Evolutionary conservation across 192 early-diverging fungal species (phyloP), one percentile per base, ranked within the genome.

Genomic region (Chytriomyces sp.): DNA sequence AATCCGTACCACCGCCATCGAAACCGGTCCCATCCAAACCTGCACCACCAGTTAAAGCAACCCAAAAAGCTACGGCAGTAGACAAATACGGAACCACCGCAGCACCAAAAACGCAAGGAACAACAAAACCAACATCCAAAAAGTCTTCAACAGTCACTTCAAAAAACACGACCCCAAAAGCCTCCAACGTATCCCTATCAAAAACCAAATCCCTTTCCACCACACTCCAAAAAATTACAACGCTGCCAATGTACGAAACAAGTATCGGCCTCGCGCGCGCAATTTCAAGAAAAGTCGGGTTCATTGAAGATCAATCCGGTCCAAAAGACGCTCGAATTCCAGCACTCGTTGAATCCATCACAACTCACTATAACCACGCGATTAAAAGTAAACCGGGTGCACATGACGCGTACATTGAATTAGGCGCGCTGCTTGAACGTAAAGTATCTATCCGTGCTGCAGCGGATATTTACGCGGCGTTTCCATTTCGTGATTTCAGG

Each of bases 381-480:
- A 77, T 82, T 23, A 59, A 11, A 43, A 67, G 77, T 7, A 53
- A 67, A 3, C 76, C 77, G 6, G n/a, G 50, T 45, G 28, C 35
- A 11, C 81, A 83, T 64, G 87, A 88, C 72, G 76, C 84, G 13
- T 88, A 88, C 76, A 88, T 86, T 65, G 87, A 88, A 60, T 67
- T 88, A 9, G 84, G 64, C 5, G 43, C 69, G 11, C 7, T 88
- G 20, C 68, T 85, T 7, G 81, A 84, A 70, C 44, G 81, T 5
- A 64, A 80, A 50, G 64, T 61, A 1, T 50, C 73, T 0, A 75
- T 80, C 4, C 49, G 45, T 23, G 76, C 50, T 9, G 81, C 82
- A 5, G 77, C 77, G 2, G 81, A 83, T 49, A 2, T 87, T 5
- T 84, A 78, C 60, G 62, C 48, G 0, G 13, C 48, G 0, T 88